A percentile compares a stretch with the other conserved stretches of the same genome.
phyloP scores from a whole-genome alignment of 129 eudicot genomes.

The Oenanthe sinensis region DNA sequence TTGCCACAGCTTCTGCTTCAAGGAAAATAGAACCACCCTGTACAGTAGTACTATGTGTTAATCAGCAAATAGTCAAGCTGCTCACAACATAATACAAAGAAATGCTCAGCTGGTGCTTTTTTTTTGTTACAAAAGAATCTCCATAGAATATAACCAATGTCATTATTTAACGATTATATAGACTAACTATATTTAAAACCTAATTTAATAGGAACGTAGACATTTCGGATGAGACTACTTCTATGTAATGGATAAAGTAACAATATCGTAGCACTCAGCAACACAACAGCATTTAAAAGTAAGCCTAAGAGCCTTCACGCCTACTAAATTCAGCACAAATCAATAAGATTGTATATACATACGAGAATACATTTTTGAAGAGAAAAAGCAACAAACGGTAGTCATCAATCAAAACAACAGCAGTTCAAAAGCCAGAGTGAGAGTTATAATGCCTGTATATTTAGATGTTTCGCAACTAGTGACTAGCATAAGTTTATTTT shows the following conservation, averaged over 20 bases:
- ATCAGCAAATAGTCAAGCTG: conserved; percentile 9
- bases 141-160: not conserved
- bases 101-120: not conserved
- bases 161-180: not conserved
- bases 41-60: conserved; percentile 20
- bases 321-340: not conserved
- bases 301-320: not conserved
- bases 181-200: not conserved
- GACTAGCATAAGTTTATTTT: not conserved
- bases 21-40: conserved; percentile 78
- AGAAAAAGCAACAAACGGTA: not conserved
- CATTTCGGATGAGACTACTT: not conserved
- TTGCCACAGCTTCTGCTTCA: conserved; percentile 45
- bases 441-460: not conserved
- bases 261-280: not conserved
- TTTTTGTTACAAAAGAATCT: not conserved
- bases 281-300: not conserved
- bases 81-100: not conserved
- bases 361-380: not conserved
- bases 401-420: not conserved
- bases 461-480: not conserved
- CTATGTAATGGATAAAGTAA: not conserved
- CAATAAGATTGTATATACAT: not conserved
- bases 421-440: not conserved
- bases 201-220: not conserved